Percentiles rank a stretch among this genome's conserved stretches.
phyloP scores from a whole-genome alignment of 192 early-diverging fungal genomes.

The Backusella australiensis region DNA sequence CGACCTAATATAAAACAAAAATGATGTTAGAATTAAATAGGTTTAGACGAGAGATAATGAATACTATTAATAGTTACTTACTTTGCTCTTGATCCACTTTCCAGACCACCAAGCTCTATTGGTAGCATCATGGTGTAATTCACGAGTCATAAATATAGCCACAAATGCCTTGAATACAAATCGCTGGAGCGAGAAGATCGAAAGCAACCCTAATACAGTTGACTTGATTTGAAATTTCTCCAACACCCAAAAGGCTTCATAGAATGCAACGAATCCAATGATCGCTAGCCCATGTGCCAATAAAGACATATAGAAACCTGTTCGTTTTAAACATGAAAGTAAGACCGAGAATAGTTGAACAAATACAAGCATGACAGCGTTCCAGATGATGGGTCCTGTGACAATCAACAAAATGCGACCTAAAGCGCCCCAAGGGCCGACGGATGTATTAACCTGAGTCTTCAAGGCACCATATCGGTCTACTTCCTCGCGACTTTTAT shows the following conservation, averaged over 20 bases:
- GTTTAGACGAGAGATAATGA: constrained; percentile 34
- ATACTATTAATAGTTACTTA: constrained; percentile 58
- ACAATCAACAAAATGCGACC: constrained; percentile 53
- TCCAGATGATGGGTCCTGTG: constrained; percentile 53
- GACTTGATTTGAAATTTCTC: constrained; percentile 53
- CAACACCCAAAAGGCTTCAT: constrained; percentile 56
- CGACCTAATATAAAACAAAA: constrained; percentile 1
- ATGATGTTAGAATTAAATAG: background rate
- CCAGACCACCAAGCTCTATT: constrained; percentile 76
- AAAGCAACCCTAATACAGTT: constrained; percentile 54
- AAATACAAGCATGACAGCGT: constrained; percentile 50
- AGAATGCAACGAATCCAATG: constrained; percentile 45
- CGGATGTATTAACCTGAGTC: background rate
- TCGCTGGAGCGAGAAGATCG: constrained; percentile 55
- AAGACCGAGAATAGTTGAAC: constrained; percentile 54
- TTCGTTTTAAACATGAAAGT: constrained; percentile 35
- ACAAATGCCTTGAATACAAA: constrained; percentile 58
- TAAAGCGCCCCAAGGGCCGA: constrained; percentile 25
- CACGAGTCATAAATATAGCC: constrained; percentile 60
- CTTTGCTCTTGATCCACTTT: constrained; percentile 59
- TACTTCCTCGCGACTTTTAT: constrained; percentile 43
- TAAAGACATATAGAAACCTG: constrained; percentile 60
- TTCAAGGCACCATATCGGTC: constrained; percentile 1
- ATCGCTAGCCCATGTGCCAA: constrained; percentile 51
- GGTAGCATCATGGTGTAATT: constrained; percentile 63